Evolutionary conservation across 2,329 filamentous ascomycete species (phyloP).

Genomic region (Aureobasidium sp.): DNA sequence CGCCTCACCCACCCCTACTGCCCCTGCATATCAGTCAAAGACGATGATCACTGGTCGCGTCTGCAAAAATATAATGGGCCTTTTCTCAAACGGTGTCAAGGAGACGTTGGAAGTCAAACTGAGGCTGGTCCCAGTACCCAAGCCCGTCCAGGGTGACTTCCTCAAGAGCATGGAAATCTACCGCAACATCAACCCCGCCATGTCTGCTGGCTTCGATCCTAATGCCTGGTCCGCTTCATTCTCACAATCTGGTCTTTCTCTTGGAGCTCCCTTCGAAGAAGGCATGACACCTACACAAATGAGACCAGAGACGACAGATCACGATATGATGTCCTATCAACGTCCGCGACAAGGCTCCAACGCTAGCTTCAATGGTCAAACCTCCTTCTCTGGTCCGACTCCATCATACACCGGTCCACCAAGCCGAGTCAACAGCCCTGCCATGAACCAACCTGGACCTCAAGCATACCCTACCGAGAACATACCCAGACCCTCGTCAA

Average conservation of each 20-base stretch:
- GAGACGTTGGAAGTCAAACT: conserved; percentile 93
- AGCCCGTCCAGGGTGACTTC: conserved; percentile 54
- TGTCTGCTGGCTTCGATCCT: conserved; percentile 58
- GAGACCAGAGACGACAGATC: background rate
- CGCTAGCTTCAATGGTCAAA: conserved; percentile 13
- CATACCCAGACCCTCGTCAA: conserved; percentile 22
- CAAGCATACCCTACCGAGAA: conserved; percentile 22
- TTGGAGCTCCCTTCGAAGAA: conserved; percentile 16
- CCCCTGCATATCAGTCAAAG: conserved; percentile 54
- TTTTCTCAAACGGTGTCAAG: conserved; percentile 75
- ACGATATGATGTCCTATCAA: conserved; percentile 6
- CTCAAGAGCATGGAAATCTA: conserved; percentile 55
- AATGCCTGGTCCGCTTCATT: conserved; percentile 69
- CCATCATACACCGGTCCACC: conserved; percentile 1
- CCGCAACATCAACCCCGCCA: conserved; percentile 50
- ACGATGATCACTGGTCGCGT: conserved; percentile 82
- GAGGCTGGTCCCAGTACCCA: conserved; percentile 71
- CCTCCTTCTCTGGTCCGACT: conserved; percentile 2
- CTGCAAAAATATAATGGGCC: conserved; percentile 73
- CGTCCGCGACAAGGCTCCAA: conserved; percentile 12
- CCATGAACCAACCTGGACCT: conserved; percentile 3
- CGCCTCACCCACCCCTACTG: conserved; percentile 49
- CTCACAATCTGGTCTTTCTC: conserved; percentile 1
- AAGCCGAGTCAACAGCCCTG: conserved; percentile 14
- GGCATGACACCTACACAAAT: background rate